These are phyloP conservation scores for Rehmannia glutinosa DNA, from an alignment of 257 asterid species.

Conservation along the genomic window DNA sequence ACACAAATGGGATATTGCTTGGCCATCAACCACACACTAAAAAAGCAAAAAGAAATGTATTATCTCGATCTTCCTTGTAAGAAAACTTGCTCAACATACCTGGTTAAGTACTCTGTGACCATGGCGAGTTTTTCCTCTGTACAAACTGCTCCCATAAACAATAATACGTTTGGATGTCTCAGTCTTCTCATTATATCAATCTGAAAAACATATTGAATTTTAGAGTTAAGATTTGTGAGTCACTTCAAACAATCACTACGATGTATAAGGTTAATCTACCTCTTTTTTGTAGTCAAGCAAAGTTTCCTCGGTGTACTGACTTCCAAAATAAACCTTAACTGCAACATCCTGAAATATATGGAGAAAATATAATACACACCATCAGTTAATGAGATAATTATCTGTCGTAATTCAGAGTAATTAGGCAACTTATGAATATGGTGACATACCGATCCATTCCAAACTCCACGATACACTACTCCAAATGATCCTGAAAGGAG, in stretches of 20 bases:
- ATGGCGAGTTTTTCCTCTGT: conserved; percentile 64
- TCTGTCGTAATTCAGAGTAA: background rate
- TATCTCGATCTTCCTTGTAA: background rate
- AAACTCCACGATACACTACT: conserved; percentile 63
- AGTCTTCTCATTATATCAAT: conserved; percentile 66
- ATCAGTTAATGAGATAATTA: conserved; percentile 4
- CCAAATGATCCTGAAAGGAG: conserved; percentile 56
- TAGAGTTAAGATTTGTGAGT: background rate
- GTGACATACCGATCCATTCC: conserved; percentile 67
- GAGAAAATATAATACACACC: conserved; percentile 2
- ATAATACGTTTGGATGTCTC: conserved; percentile 73
- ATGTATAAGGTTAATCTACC: conserved; percentile 28
- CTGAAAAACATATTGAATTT: conserved; percentile 29
- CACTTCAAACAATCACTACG: background rate
- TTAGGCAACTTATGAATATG: conserved; percentile 3
- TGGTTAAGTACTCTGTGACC: conserved; percentile 61
- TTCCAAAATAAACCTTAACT: conserved; percentile 62
- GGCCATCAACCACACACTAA: too few relatives aligned
- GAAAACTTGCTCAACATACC: conserved; percentile 28
- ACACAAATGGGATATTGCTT: too few relatives aligned
- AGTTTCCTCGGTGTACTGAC: conserved; percentile 41
- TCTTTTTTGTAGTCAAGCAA: conserved; percentile 56
- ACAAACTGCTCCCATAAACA: conserved; percentile 74
- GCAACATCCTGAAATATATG: conserved; percentile 68
- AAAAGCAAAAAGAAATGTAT: too few relatives aligned